These are phyloP conservation scores for Friedmanniomyces endolithicus DNA, from an alignment of 495 filamentous ascomycete species.

Conservation along the genomic window DNA sequence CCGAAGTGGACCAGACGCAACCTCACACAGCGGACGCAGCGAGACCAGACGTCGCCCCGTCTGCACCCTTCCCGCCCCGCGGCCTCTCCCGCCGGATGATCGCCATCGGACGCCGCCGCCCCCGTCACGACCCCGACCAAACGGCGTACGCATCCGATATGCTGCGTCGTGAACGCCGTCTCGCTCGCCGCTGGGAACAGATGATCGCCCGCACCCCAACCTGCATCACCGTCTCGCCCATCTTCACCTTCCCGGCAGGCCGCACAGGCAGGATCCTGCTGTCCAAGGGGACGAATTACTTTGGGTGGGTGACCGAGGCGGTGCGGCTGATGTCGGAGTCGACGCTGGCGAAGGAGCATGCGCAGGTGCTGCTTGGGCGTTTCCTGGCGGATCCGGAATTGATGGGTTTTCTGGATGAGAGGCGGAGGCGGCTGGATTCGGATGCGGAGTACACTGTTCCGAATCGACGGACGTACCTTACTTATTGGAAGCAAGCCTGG, in stretches of 20 bases:
- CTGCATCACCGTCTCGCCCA: not conserved
- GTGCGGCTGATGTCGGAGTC: not conserved
- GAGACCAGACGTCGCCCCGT: too few relatives aligned
- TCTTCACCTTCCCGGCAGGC: not conserved
- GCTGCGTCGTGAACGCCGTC: too few relatives aligned
- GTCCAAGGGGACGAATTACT: not conserved
- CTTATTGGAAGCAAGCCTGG: not conserved
- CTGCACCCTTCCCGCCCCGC: too few relatives aligned
- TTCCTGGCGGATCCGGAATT: not conserved
- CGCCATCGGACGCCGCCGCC: too few relatives aligned
- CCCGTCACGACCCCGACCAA: too few relatives aligned
- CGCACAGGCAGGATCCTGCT: not conserved
- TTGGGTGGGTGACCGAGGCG: not conserved
- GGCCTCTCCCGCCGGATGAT: too few relatives aligned
- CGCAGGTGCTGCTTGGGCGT: not conserved
- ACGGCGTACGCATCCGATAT: too few relatives aligned
- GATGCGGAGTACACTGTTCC: too few relatives aligned
- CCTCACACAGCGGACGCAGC: too few relatives aligned
- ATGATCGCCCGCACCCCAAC: too few relatives aligned
- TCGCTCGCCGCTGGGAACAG: too few relatives aligned
- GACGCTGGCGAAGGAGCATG: not conserved
- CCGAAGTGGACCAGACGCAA: too few relatives aligned
- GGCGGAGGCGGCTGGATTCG: not conserved
- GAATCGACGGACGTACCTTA: not conserved
- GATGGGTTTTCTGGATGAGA: not conserved